These are phyloP conservation scores for Hirsutella thompsonii DNA, from an alignment of 2,329 filamentous ascomycete genomes.

Conservation along the genomic window DNA sequence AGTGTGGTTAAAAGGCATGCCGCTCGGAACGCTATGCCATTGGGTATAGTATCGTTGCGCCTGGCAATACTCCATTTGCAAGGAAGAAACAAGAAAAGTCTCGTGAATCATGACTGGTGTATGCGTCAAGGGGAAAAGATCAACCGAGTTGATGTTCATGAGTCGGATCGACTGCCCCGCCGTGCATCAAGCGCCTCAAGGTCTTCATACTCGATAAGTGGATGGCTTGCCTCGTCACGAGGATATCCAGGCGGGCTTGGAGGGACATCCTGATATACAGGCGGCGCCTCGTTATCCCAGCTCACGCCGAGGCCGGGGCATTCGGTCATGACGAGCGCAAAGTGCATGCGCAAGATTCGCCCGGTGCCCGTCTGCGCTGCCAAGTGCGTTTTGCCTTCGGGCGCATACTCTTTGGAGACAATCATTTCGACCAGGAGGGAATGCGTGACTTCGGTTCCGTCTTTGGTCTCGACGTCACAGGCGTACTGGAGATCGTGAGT, in stretches of 20 bases:
- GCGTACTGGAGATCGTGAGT: constrained; percentile 41
- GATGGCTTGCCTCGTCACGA: constrained; percentile 10
- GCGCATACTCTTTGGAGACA: constrained; percentile 79
- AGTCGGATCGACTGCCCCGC: too few relatives aligned
- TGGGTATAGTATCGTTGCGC: too few relatives aligned
- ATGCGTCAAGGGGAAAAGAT: too few relatives aligned
- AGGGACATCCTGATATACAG: constrained; percentile 87
- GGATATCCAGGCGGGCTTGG: constrained; percentile 66
- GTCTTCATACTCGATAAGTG: constrained; percentile 25
- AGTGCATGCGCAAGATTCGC: constrained; percentile 85
- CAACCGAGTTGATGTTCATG: too few relatives aligned
- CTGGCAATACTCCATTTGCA: too few relatives aligned
- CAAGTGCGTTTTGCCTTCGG: constrained; percentile 52
- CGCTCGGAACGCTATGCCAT: too few relatives aligned
- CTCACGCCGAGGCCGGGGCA: constrained; percentile 77
- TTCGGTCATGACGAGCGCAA: constrained; percentile 71
- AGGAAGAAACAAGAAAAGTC: too few relatives aligned
- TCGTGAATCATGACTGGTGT: too few relatives aligned
- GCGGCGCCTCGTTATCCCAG: constrained; percentile 94
- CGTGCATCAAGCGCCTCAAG: constrained; percentile 20
- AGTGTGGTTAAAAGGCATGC: too few relatives aligned
- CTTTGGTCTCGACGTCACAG: constrained; percentile 64
- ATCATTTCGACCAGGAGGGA: constrained; percentile 86
- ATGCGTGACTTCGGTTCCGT: constrained; percentile 71
- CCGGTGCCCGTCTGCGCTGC: constrained; percentile 82